Conservation (phyloP, 73 alveolate genomes). For the Tetrahymena malaccensis region DNA sequence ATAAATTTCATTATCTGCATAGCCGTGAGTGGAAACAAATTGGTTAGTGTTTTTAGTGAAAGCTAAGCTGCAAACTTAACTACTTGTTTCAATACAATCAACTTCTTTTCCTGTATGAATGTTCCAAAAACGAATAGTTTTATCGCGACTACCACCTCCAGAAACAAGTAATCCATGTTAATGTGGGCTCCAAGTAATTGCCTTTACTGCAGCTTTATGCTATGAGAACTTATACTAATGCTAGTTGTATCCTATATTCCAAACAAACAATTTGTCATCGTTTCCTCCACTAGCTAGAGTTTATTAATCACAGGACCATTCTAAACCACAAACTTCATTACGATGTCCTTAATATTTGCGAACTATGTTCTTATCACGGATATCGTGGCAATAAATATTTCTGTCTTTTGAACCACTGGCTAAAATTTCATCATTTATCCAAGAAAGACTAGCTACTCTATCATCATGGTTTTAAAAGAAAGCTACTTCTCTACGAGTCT, state of each 20-base stretch:
- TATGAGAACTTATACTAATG: conserved; percentile 53
- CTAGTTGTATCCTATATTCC: conserved; percentile 66
- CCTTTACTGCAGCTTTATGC: conserved; percentile 88
- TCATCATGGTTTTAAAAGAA: conserved; percentile 60
- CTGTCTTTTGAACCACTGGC: conserved; percentile 74
- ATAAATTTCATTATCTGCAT: conserved; percentile 52
- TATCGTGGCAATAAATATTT: conserved; percentile 62
- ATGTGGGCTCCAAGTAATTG: conserved; percentile 89
- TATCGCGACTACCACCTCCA: conserved; percentile 88
- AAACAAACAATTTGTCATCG: conserved; percentile 71
- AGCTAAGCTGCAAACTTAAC: conserved; percentile 74
- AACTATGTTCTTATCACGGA: conserved; percentile 51
- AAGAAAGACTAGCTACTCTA: conserved; percentile 67
- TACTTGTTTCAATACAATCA: conserved; percentile 59
- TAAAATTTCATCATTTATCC: conserved; percentile 67
- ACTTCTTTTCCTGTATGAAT: conserved; percentile 54
- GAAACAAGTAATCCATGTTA: conserved; percentile 68
- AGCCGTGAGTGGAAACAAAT: conserved; percentile 68
- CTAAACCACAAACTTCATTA: conserved; percentile 62
- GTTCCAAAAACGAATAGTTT: conserved; percentile 72
- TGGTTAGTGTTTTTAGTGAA: conserved; percentile 78
- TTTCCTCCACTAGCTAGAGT: conserved; percentile 76
- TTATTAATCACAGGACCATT: conserved; percentile 54
- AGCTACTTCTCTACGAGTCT: conserved; percentile 53
- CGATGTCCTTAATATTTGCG: conserved; percentile 65